Base-by-base conservation (phyloP, 129 eudicot genomes). In the Flaveria brownii region DNA sequence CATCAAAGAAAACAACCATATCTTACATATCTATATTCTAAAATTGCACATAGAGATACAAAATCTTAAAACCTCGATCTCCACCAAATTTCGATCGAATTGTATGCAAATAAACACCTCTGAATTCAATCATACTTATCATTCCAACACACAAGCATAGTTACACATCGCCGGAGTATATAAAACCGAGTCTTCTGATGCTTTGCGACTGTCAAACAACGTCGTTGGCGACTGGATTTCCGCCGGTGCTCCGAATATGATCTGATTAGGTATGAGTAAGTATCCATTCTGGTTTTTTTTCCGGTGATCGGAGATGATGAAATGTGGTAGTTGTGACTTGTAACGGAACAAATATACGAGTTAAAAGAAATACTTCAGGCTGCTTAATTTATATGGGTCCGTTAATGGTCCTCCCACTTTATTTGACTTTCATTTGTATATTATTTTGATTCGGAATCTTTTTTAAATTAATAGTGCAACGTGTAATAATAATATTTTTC, bases 81-180 rank as follows among this genome's bases (percentile, higher is more conserved):
- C 25, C 47, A 47, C 47, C 62, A 26, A 47, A 70, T 23, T 43
- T 68, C 10, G 57, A 68, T 56, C 63, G 7, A 13, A 60, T 6
- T 36, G 4, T 56, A 18, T 7, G 5, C 25, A 0, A 57, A 28
- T 20, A 25, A 68, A 68, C 50, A 17, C 50, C n/a, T 68, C 22
- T n/a, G 0, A 20, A 2, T 17, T 39, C 28, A 81, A 75, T 81
- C 84, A 3, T 52, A 69, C 67, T 81, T 80, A 55, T 86, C 84
- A 10, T 73, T 80, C 94, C 88, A 84, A 63, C 94, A 86, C 41
- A 89, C 5, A 30, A 88, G 93, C 93, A 88, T 86, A 33, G 83
- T 56, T 22, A 88, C 76, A 49, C 93, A 88, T 17, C 91, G 87
- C 18, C 87, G 71, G 70, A 86, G 82, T 49, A 89, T 89, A 49